Base-by-base conservation (phyloP, 2,329 filamentous ascomycete species). In the Ophiostoma angusticollis region DNA sequence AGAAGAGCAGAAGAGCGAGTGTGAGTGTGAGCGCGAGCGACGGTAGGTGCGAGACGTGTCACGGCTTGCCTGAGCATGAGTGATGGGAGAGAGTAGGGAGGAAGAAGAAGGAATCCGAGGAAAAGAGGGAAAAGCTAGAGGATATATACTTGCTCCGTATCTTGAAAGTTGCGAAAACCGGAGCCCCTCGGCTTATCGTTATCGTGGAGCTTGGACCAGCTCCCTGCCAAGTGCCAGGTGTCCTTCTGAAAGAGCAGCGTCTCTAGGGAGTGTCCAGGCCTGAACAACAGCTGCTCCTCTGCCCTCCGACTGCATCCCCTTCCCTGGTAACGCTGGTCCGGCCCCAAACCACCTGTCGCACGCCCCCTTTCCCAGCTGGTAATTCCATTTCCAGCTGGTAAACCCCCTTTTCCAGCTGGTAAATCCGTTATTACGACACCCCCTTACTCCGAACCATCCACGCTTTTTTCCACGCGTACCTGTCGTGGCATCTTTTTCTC, bases 121-220 rank as follows among this genome's bases (percentile, higher is more conserved):
- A 35, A 19, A 29, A 19, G 19, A 18, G 11, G 35, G 18, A 11
- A 12, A 37, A 21, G 13, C 3, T 17, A 9, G 29, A 18, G 6
- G 5, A 25, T 18, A 31, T 18, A 29, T 14, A 8, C 18, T 13
- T n/a, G n/a, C n/a, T n/a, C n/a, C n/a, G n/a, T n/a, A n/a, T n/a
- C n/a, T n/a, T n/a, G n/a, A n/a, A n/a, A n/a, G n/a, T n/a, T n/a
- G n/a, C n/a, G n/a, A n/a, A n/a, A n/a, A n/a, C 13, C 14, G 13
- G 19, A 11, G 21, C 29, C 4, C 25, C 14, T 17, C 31, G 31
- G 7, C 41, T 44, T 46, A 44, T 44, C 42, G 34, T 46, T 41
- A 46, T 44, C 42, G 42, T 11, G 33, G 42, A 46, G 44, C 44
- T 46, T 44, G 39, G 39, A 42, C 41, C 41, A 35, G 19, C 12